phyloP scores from a whole-genome alignment of 495 filamentous ascomycete genomes.

The Penicillium coprophilum region DNA sequence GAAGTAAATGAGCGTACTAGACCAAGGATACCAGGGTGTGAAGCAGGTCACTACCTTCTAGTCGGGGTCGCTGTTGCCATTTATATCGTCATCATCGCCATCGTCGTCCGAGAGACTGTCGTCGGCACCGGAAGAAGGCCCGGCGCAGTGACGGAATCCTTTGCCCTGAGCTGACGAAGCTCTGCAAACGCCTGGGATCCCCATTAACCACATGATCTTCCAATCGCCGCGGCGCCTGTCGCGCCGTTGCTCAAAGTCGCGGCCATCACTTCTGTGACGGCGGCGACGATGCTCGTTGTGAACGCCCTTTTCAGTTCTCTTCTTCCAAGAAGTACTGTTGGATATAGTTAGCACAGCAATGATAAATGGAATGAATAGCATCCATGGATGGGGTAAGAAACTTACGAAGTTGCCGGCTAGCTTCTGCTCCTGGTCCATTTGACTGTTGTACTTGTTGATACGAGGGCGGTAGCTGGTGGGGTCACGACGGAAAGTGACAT shows the following conservation, averaged over 20 bases:
- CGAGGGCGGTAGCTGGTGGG: slow-evolving; percentile 93
- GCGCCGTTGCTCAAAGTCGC: slow-evolving; percentile 43
- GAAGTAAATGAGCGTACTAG: slow-evolving; percentile 15
- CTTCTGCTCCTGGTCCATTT: slow-evolving; percentile 98
- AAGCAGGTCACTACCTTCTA: slow-evolving; percentile 39
- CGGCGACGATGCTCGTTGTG: slow-evolving; percentile 46
- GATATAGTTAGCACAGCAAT: slow-evolving; percentile 1
- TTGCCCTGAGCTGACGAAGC: slow-evolving; percentile 37
- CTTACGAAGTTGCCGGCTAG: slow-evolving; percentile 75
- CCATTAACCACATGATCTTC: slow-evolving; percentile 39
- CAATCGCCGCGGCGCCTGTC: slow-evolving; percentile 36
- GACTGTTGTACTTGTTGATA: slow-evolving; percentile 96
- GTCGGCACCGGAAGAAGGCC: slow-evolving; percentile 38
- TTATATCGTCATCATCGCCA: slow-evolving; percentile 48
- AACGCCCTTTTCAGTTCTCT: slow-evolving; percentile 70
- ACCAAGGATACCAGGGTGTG: slow-evolving; percentile 18
- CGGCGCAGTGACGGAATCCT: slow-evolving; percentile 25
- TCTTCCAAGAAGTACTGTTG: slow-evolving; percentile 86
- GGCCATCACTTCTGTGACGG: slow-evolving; percentile 41
- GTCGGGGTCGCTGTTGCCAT: slow-evolving; percentile 18
- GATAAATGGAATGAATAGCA: not conserved
- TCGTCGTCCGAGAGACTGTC: slow-evolving; percentile 48
- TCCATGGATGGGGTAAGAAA: slow-evolving; percentile 31
- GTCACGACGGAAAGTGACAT: slow-evolving; percentile 97
- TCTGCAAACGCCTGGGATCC: slow-evolving; percentile 48